phyloP scores from a whole-genome alignment of 345 rosid genomes.

The Iberis pinnata region DNA sequence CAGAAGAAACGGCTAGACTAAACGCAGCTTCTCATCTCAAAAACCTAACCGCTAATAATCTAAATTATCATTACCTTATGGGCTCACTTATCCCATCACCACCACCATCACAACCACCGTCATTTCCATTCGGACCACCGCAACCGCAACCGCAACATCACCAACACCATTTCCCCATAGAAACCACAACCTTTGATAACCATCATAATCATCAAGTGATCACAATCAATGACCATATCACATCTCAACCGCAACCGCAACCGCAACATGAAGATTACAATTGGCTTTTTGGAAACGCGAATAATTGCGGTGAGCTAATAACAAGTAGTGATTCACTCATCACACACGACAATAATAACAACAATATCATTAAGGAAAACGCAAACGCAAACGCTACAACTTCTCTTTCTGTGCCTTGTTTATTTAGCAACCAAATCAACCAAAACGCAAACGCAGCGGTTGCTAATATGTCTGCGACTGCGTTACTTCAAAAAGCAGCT shows the following conservation, averaged over 20 bases:
- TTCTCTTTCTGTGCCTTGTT: slow-evolving; percentile 53
- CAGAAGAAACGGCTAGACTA: slow-evolving; percentile 88
- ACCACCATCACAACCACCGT: slow-evolving; percentile 38
- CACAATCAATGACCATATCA: slow-evolving; percentile 11
- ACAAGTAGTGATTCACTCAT: slow-evolving; percentile 24
- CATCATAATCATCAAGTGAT: slow-evolving; percentile 32
- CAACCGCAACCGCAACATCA: slow-evolving; percentile 25
- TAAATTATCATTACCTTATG: slow-evolving; percentile 49
- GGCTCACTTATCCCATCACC: slow-evolving; percentile 35
- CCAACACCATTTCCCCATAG: slow-evolving; percentile 28
- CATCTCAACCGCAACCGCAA: slow-evolving; percentile 10
- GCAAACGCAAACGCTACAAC: too few species aligned
- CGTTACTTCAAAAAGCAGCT: slow-evolving; percentile 88
- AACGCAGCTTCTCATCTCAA: slow-evolving; percentile 56
- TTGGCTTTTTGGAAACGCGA: slow-evolving; percentile 24
- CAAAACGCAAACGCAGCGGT: slow-evolving; percentile 30
- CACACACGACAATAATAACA: slow-evolving; percentile 17
- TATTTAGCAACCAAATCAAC: slow-evolving; percentile 42
- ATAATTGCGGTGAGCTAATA: slow-evolving; percentile 22
- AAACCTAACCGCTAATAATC: slow-evolving; percentile 30
- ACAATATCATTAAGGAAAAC: slow-evolving; percentile 21
- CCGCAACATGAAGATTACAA: slow-evolving; percentile 26
- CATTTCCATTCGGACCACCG: slow-evolving; percentile 45
- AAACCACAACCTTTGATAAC: slow-evolving; percentile 30
- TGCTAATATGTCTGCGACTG: slow-evolving; percentile 94